These are phyloP conservation scores for Leccinum variabile DNA, from an alignment of 1,284 basidiomycete genomes.

Conservation along the genomic window DNA sequence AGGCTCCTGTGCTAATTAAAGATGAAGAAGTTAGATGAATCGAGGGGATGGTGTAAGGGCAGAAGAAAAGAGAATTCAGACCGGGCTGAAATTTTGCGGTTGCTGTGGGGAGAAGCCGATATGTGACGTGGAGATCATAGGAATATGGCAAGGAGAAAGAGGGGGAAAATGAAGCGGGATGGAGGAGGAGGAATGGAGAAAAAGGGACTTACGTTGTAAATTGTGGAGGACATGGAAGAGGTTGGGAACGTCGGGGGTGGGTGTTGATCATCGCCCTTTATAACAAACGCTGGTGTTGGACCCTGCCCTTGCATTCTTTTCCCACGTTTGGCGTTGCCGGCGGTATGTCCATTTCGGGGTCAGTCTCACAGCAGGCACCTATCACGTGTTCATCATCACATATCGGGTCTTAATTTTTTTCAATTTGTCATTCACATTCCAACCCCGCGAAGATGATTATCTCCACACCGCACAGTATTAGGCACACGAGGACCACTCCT, in stretches of 20 bases:
- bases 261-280: slow-evolving; percentile 42
- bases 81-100: slow-evolving; percentile 31
- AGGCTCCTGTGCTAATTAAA: slow-evolving; percentile 61
- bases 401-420: slow-evolving; percentile 23
- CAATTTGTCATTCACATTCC: slow-evolving; percentile 14
- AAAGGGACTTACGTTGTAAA: slow-evolving; percentile 45
- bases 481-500: slow-evolving; percentile 3
- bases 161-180: background rate
- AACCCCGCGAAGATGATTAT: slow-evolving; percentile 28
- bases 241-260: slow-evolving; percentile 40
- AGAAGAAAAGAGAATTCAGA: slow-evolving; percentile 4
- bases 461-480: slow-evolving; percentile 5
- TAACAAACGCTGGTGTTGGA: slow-evolving; percentile 36
- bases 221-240: slow-evolving; percentile 44
- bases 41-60: background rate
- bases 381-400: slow-evolving; percentile 29
- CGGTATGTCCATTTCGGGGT: slow-evolving; percentile 35
- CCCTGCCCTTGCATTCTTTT: slow-evolving; percentile 37
- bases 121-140: background rate
- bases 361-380: slow-evolving; percentile 29
- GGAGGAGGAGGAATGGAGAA: background rate
- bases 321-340: slow-evolving; percentile 38
- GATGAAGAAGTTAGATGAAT: slow-evolving; percentile 21
- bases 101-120: slow-evolving; percentile 3
- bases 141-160: background rate